These are phyloP conservation scores for Echinosophora koreensis DNA, from an alignment of 306 rosid genomes.

Conservation along the genomic window DNA sequence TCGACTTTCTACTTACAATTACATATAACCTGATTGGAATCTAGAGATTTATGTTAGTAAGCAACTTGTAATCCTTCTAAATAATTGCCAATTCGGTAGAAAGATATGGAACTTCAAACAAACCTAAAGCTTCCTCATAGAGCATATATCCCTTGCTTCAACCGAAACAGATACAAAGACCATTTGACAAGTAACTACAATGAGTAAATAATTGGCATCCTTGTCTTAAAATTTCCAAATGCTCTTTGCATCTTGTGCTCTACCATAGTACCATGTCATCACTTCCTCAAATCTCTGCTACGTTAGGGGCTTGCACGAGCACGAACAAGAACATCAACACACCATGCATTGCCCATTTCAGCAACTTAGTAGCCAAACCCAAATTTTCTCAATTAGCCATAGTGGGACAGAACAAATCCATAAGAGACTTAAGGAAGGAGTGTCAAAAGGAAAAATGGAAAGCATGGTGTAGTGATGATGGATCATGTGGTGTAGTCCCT, in stretches of 20 bases:
- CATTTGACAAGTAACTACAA: conserved; percentile 18
- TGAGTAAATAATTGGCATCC: neutral
- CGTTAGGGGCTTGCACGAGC: conserved; percentile 29
- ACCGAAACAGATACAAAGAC: conserved; percentile 14
- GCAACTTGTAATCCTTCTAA: no score
- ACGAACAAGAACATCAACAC: conserved; percentile 7
- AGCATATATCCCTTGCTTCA: conserved; percentile 35
- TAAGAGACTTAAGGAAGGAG: neutral
- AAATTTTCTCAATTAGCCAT: conserved; percentile 7
- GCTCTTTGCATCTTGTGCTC: neutral
- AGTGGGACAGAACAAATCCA: neutral
- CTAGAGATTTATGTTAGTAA: no score
- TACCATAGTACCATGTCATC: conserved; percentile 60
- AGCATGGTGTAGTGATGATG: conserved; percentile 45
- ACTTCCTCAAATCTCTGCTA: conserved; percentile 32
- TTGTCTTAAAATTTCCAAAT: neutral
- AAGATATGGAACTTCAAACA: neutral
- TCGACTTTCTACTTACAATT: no score
- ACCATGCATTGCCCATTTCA: conserved; percentile 34
- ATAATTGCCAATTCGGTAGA: no score
- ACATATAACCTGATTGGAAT: no score
- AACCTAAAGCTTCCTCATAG: neutral
- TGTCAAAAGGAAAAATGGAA: conserved; percentile 50
- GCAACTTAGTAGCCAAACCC: conserved; percentile 26
- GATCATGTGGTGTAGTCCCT: conserved; percentile 51